Base-by-base conservation (phyloP, 805 yeast species). In the Pichia kluyveri region DNA sequence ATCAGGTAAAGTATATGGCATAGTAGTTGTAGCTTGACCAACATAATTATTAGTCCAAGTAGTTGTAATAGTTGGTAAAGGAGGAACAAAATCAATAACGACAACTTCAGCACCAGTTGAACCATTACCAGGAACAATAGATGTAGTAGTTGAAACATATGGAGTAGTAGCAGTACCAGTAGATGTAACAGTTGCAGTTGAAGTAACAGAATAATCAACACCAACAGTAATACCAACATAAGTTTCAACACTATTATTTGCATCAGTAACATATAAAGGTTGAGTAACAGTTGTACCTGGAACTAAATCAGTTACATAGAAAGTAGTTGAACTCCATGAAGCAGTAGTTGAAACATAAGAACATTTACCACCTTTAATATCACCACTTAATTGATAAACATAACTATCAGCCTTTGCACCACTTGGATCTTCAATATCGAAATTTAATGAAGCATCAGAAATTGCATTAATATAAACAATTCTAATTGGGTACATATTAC, bases 401-500 rank as follows among this genome's bases (percentile, higher is more conserved):
- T 42, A 46, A 30, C 37, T 12, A 28, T 42, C 19, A 15, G 41
- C 42, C 18, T 40, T 38, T 8, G 39, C 41, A 18, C 55, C 56
- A 30, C 37, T 14, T 8, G 60, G 58, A 18, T 40, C 47, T 5
- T 10, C n/a, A 41, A 57, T 45, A 4, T 38, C 12, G n/a, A 57
- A 55, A 9, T 41, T 12, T 2, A 56, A 39, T 2, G 19, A 19
- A 36, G 51, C 53, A 45, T 47, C 49, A 9, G 52, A 32, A 17
- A 40, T 18, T 15, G 42, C 45, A 36, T 57, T 54, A 12, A 50
- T 40, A 37, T 51, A 56, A 37, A 54, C 57, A 36, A 56, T 32
- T 43, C 51, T 56, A 23, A 56, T 40, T 38, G 59, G 60, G 45
- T 56, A 55, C 31, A 42, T 51, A 30, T 28, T 42, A 37, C 53